phyloP scores from a whole-genome alignment of 257 asterid genomes.

The Solanum bulbocastanum region DNA sequence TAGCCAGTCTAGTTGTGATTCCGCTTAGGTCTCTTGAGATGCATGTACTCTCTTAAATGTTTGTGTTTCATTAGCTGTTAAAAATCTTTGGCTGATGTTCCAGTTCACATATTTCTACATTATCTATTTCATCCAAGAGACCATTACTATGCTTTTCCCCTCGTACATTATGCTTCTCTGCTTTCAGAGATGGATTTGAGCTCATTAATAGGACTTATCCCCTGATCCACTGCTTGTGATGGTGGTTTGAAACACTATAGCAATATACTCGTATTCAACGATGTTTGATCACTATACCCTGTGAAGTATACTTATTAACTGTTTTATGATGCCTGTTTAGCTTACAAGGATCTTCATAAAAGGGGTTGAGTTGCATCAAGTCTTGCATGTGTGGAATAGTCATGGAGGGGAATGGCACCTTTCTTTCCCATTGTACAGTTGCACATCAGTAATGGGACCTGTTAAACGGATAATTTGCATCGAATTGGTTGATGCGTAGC shows the following conservation, averaged over 20 bases:
- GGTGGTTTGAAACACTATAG: background rate
- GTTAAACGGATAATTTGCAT: background rate
- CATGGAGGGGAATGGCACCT: background rate
- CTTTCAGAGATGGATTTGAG: background rate
- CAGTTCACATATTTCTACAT: background rate
- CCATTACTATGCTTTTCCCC: background rate
- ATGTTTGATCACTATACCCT: background rate
- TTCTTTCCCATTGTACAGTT: background rate
- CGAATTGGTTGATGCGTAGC: background rate
- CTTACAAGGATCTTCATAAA: background rate
- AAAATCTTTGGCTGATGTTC: background rate
- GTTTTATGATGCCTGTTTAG: background rate
- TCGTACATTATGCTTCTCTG: background rate
- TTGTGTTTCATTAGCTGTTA: background rate
- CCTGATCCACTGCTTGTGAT: background rate
- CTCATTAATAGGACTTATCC: background rate
- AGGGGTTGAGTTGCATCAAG: background rate
- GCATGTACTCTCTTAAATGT: background rate
- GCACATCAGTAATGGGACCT: background rate
- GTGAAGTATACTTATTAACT: background rate
- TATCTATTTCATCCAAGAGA: background rate
- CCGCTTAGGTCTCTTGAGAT: background rate
- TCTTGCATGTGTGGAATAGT: background rate
- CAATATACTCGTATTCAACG: background rate
- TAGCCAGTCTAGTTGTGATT: background rate